Evolutionary conservation across 2,329 filamentous ascomycete genomes (phyloP), one percentile per base, ranked within the genome.

Genomic region (Geosmithia flava): DNA sequence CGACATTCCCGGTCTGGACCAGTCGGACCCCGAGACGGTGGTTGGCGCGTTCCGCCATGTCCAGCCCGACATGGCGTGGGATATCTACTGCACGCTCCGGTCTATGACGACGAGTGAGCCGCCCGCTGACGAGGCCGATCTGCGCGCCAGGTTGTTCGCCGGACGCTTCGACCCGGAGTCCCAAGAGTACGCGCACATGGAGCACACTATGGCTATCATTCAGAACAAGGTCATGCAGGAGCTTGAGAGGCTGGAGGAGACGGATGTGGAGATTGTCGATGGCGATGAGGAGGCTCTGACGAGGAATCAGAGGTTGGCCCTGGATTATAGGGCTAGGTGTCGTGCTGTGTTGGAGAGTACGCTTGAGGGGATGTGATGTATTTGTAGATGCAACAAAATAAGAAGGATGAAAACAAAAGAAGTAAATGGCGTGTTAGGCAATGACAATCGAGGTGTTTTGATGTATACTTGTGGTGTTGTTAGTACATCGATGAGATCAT

Each of bases 41-140:
- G 19, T 50, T 6, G 46, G 42, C 27, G 64, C 65, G 4, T 75
- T 78, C 48, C 61, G 65, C 6, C 71, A 76, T 50, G 65, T 79
- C 7, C 74, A 78, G 54, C 71, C 74, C 45, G 67, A 68, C 7
- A 70, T 80, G 55, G 63, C 77, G 5, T 71, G 70, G 61, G 70
- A 76, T 48, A 66, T 80, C 1, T 62, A 69, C 42, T 59, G 59
- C 47, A 60, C 62, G 1, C 64, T 69, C 19, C 64, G 60, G 48
- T 49, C 42, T 2, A 51, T 50, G 1, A 53, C 49, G 6, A 47
- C 47, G 2, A 48, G 55, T 7, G 58, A 57, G 1, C 57, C 57
- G 1, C 58, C 53, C n/a, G 51, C 61, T n/a, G 63, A 51, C n/a
- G 57, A 45, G n/a, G 43, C 23, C 13, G 20, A 41, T 43, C 16